Percentiles rank a stretch among this genome's conserved stretches.
Evolutionary conservation across 257 asterid species (phyloP).

Genomic region (Oldenlandia corymbosa): DNA sequence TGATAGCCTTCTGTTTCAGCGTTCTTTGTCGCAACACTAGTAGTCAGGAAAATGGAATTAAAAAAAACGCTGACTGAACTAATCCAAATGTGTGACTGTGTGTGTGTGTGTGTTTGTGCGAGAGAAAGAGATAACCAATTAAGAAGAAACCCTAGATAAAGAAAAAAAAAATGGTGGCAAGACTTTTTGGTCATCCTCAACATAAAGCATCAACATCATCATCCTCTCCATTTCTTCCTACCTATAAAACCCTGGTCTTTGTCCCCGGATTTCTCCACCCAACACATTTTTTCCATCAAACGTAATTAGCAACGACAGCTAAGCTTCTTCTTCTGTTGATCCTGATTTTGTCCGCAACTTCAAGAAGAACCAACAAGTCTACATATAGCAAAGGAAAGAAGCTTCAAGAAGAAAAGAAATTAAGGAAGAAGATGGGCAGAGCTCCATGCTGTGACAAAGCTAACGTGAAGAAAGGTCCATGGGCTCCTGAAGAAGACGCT

Average conservation of each 20-base stretch:
- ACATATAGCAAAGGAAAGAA: no score
- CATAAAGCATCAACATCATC: conserved; percentile 42
- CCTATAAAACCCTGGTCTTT: conserved; percentile 72
- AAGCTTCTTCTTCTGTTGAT: conserved; percentile 17
- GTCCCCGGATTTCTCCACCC: conserved; percentile 36
- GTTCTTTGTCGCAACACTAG: conserved; percentile 31
- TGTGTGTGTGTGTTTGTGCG: conserved; percentile 19
- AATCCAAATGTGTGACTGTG: conserved; percentile 51
- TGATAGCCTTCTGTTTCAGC: conserved; percentile 31
- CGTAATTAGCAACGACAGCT: conserved; percentile 13
- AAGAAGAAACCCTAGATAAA: conserved; percentile 50
- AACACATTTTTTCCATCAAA: conserved; percentile 22
- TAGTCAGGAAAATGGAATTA: conserved; percentile 1
- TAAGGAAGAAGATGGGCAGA: conserved; percentile 63
- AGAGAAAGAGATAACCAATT: neutral
- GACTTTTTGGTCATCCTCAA: conserved; percentile 40
- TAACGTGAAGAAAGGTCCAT: conserved; percentile 89
- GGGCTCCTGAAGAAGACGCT: conserved; percentile 97
- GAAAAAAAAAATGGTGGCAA: conserved; percentile 9
- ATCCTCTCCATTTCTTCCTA: conserved; percentile 23
- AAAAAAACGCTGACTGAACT: conserved; percentile 36
- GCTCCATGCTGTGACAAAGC: conserved; percentile 97
- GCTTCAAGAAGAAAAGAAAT: no score
- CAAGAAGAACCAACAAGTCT: no score
- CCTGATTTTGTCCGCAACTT: conserved; percentile 2